Percentiles rank a stretch among this genome's conserved stretches.
These are phyloP conservation scores for Tetrahymena thermophila DNA, from an alignment of 73 alveolate species.

Conservation along the genomic window DNA sequence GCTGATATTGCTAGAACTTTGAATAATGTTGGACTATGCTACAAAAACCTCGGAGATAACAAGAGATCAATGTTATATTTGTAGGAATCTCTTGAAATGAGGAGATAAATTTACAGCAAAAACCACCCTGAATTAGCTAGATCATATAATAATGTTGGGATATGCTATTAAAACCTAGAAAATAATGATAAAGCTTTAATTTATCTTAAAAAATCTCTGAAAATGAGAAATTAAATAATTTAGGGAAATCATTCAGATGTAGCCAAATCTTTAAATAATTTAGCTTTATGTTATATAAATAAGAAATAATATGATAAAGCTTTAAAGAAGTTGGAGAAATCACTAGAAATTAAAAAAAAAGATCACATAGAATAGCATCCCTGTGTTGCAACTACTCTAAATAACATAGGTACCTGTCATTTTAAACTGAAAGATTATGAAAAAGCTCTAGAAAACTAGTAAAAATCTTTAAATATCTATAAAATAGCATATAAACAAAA, in stretches of 20 bases:
- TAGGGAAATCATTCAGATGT: not conserved
- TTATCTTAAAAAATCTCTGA: not conserved
- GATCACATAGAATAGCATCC: not conserved
- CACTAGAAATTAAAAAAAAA: not conserved
- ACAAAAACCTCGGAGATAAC: not conserved
- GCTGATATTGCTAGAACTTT: not conserved
- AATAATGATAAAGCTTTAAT: not conserved
- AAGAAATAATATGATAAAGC: not conserved
- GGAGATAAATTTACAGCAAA: not conserved
- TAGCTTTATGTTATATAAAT: not conserved
- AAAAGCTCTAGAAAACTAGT: not conserved
- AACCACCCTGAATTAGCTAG: not conserved
- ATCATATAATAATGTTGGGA: not conserved
- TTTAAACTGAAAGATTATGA: no score
- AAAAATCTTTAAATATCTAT: not conserved
- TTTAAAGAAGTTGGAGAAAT: no score
- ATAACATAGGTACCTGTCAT: not conserved
- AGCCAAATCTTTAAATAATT: not conserved
- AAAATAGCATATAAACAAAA: not conserved
- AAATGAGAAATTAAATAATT: not conserved
- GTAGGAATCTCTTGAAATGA: not conserved
- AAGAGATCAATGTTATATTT: not conserved
- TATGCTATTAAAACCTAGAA: not conserved
- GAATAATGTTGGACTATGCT: not conserved
- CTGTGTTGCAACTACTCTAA: not conserved